Evolutionary conservation across 768 basidiomycete species (phyloP).

Genomic region (Galerina sulciceps): DNA sequence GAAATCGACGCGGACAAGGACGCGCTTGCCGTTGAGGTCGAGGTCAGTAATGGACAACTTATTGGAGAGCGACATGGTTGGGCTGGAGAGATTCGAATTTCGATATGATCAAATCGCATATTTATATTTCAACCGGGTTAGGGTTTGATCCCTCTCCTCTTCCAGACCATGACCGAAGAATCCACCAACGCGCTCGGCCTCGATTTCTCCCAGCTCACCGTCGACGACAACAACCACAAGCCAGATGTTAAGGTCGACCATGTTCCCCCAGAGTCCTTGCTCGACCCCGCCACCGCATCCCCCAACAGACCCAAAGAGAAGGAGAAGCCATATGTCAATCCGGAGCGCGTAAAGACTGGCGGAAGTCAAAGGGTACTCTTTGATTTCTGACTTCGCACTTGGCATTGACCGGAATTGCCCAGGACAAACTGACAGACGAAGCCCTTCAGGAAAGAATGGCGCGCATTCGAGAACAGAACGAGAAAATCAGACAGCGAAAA

Average conservation of each 20-base stretch:
- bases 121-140: slow-evolving; percentile 32
- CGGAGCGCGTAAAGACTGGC: slow-evolving; percentile 84
- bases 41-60: slow-evolving; percentile 94
- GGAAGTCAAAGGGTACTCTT: slow-evolving; percentile 66
- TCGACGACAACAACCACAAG: slow-evolving; percentile 10
- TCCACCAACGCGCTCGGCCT: slow-evolving; percentile 69
- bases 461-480: slow-evolving; percentile 72
- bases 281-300: slow-evolving; percentile 17
- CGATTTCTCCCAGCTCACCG: slow-evolving; percentile 53
- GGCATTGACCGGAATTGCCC: neutral
- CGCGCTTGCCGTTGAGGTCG: slow-evolving; percentile 84
- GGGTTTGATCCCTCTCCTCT: slow-evolving; percentile 25
- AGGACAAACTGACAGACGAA: slow-evolving; percentile 75
- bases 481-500: slow-evolving; percentile 74
- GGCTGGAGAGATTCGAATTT: slow-evolving; percentile 16
- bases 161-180: slow-evolving; percentile 39
- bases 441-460: slow-evolving; percentile 72
- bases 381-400: neutral
- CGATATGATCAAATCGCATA: slow-evolving; percentile 21
- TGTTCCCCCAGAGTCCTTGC: slow-evolving; percentile 3
- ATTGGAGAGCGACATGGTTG: slow-evolving; percentile 89
- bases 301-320: slow-evolving; percentile 44
- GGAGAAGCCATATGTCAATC: slow-evolving; percentile 80
- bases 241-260: slow-evolving; percentile 6
- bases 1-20: slow-evolving; percentile 95